Percentiles rank a stretch among this genome's conserved stretches.
These are phyloP conservation scores for Thielaviopsis populi DNA, from an alignment of 2,329 filamentous ascomycete species.

Conservation along the genomic window DNA sequence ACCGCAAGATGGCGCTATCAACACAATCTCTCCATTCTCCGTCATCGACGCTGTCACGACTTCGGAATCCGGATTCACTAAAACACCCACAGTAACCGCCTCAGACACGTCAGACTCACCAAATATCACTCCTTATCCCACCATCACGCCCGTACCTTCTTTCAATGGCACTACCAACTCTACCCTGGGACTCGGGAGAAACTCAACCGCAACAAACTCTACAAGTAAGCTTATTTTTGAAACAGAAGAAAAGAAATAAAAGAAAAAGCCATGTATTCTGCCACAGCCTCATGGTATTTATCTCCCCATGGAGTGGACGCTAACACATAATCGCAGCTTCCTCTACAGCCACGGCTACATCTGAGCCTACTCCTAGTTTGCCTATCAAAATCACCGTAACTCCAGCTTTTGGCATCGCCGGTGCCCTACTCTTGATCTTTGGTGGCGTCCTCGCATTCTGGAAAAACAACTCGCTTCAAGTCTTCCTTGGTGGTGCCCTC, in stretches of 20 bases:
- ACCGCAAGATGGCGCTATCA: slow-evolving; percentile 22
- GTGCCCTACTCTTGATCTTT: slow-evolving; percentile 57
- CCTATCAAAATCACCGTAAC: slow-evolving; percentile 63
- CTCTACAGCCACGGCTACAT: background rate
- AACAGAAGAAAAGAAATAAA: too few species aligned
- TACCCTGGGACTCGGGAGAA: background rate
- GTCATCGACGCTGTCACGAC: background rate
- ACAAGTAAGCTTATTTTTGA: background rate
- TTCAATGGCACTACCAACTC: background rate
- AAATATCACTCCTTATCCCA: background rate
- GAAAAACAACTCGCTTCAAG: slow-evolving; percentile 64
- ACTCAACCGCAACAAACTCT: background rate
- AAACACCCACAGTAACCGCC: background rate
- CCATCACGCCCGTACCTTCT: background rate
- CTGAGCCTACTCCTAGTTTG: background rate
- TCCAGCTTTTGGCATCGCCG: slow-evolving; percentile 65
- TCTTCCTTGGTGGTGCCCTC: slow-evolving; percentile 66
- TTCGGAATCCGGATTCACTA: background rate
- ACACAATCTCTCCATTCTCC: background rate
- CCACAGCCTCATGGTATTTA: background rate
- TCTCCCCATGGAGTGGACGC: background rate
- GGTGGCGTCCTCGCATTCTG: slow-evolving; percentile 60
- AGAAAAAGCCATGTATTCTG: background rate
- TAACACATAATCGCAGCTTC: background rate
- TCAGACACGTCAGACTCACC: background rate